A percentile compares a stretch with the other conserved stretches of the same genome.
Evolutionary conservation across 2,329 filamentous ascomycete genomes (phyloP).

Genomic region (Setomelanomma holmii): DNA sequence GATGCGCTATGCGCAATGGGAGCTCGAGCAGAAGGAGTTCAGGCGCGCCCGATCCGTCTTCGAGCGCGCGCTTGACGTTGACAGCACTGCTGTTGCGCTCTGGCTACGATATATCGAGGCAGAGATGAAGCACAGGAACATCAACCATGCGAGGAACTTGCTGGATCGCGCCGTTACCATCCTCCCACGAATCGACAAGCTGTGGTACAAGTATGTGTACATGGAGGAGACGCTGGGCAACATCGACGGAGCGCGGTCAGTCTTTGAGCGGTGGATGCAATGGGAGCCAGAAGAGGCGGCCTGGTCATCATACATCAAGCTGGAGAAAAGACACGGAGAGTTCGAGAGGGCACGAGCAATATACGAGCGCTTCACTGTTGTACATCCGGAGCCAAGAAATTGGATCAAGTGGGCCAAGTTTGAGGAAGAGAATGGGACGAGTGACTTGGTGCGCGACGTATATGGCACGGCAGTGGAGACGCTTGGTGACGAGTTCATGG

Average conservation of each 20-base stretch:
- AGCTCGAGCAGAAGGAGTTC: slow-evolving; percentile 98
- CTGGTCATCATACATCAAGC: slow-evolving; percentile 94
- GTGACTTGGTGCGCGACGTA: slow-evolving; percentile 88
- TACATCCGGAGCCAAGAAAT: slow-evolving; percentile 92
- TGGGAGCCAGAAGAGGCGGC: slow-evolving; percentile 97
- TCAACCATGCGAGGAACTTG: slow-evolving; percentile 94
- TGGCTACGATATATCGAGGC: slow-evolving; percentile 96
- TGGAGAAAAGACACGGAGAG: slow-evolving; percentile 95
- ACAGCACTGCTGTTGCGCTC: slow-evolving; percentile 82
- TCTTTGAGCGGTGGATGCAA: slow-evolving; percentile 98
- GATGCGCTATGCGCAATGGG: slow-evolving; percentile 97
- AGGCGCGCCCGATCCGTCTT: slow-evolving; percentile 90
- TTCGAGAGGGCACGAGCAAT: slow-evolving; percentile 89
- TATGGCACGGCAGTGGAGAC: slow-evolving; percentile 88
- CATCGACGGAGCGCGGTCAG: slow-evolving; percentile 86
- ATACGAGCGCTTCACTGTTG: slow-evolving; percentile 86
- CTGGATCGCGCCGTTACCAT: slow-evolving; percentile 94
- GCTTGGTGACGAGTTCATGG: slow-evolving; percentile 91
- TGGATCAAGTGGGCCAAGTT: slow-evolving; percentile 99
- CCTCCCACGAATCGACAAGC: slow-evolving; percentile 87
- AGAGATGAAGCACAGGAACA: slow-evolving; percentile 80
- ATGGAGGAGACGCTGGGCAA: slow-evolving; percentile 99
- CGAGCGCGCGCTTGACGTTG: slow-evolving; percentile 91
- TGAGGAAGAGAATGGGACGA: slow-evolving; percentile 93
- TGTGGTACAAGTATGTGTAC: slow-evolving; percentile 99